phyloP scores from a whole-genome alignment of 2,329 filamentous ascomycete species.

The Cordyceps farinosa region DNA sequence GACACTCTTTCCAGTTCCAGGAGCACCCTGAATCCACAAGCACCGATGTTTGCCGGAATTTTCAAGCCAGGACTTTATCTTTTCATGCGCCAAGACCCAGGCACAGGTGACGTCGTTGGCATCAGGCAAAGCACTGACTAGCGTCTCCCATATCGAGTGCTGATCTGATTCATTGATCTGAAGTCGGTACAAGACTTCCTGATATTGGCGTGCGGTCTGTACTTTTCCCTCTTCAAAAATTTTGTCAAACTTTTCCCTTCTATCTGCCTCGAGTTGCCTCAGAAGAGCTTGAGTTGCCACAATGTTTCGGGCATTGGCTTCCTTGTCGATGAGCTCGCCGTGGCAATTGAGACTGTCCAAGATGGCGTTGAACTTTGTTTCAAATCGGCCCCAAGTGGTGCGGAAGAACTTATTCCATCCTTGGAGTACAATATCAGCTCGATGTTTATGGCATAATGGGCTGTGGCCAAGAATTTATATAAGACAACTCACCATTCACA shows the following conservation, averaged over 20 bases:
- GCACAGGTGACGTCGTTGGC: neutral
- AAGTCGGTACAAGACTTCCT: conserved; percentile 28
- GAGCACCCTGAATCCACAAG: conserved; percentile 33
- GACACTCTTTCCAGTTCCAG: conserved; percentile 37
- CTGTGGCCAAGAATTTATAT: conserved; percentile 7
- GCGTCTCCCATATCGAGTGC: conserved; percentile 27
- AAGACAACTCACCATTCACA: conserved; percentile 26
- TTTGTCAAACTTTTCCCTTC: neutral
- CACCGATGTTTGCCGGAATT: conserved; percentile 22
- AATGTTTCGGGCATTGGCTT: conserved; percentile 32
- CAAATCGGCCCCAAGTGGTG: conserved; percentile 38
- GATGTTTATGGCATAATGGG: neutral
- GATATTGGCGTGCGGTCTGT: conserved; percentile 24
- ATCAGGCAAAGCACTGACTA: conserved; percentile 1
- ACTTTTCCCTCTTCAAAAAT: neutral
- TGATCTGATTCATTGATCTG: conserved; percentile 32
- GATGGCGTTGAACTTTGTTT: conserved; percentile 32
- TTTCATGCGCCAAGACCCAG: neutral
- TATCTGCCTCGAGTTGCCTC: conserved; percentile 23
- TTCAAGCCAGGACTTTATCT: neutral
- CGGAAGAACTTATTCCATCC: conserved; percentile 35
- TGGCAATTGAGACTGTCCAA: conserved; percentile 32
- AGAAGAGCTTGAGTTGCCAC: conserved; percentile 20
- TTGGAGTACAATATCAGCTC: conserved; percentile 15
- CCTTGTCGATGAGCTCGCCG: conserved; percentile 30